phyloP scores from a whole-genome alignment of 768 basidiomycete species.

The Cantharellus anzutake region DNA sequence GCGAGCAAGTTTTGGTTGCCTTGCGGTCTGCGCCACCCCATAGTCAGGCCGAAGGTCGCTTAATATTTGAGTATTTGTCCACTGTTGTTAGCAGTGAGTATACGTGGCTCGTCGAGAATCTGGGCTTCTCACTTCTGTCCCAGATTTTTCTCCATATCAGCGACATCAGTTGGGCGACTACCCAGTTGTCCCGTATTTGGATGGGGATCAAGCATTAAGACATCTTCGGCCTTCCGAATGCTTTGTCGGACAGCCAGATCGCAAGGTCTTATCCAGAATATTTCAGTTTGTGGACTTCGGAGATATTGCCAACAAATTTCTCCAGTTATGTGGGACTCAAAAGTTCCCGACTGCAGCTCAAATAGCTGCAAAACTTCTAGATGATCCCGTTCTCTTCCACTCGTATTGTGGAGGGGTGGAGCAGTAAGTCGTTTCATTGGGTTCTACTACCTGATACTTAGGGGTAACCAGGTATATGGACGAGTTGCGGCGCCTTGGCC shows the following conservation, averaged over 20 bases:
- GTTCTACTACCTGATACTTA: slow-evolving; percentile 1
- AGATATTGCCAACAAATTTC: slow-evolving; percentile 56
- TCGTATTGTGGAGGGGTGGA: slow-evolving; percentile 46
- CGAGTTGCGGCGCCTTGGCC: slow-evolving; percentile 73
- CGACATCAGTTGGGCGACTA: slow-evolving; percentile 35
- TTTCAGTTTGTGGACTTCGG: slow-evolving; percentile 89
- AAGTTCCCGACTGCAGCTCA: slow-evolving; percentile 76
- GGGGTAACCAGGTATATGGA: slow-evolving; percentile 39
- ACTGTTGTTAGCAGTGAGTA: slow-evolving; percentile 26
- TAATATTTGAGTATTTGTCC: slow-evolving; percentile 53
- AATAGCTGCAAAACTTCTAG: slow-evolving; percentile 47
- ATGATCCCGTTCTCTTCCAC: slow-evolving; percentile 53
- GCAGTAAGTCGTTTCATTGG: slow-evolving; percentile 27
- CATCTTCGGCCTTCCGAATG: slow-evolving; percentile 26
- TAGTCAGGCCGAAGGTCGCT: slow-evolving; percentile 31
- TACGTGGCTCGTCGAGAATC: background rate
- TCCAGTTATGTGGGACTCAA: slow-evolving; percentile 73
- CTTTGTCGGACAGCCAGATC: slow-evolving; percentile 36
- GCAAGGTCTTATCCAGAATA: slow-evolving; percentile 54
- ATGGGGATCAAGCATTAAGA: slow-evolving; percentile 11
- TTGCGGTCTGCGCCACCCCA: slow-evolving; percentile 42
- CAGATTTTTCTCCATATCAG: slow-evolving; percentile 41
- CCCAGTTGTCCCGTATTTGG: slow-evolving; percentile 40
- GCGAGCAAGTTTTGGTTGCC: slow-evolving; percentile 35
- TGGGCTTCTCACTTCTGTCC: background rate